phyloP scores from a whole-genome alignment of 345 rosid species.

The Cardamine resedifolia region DNA sequence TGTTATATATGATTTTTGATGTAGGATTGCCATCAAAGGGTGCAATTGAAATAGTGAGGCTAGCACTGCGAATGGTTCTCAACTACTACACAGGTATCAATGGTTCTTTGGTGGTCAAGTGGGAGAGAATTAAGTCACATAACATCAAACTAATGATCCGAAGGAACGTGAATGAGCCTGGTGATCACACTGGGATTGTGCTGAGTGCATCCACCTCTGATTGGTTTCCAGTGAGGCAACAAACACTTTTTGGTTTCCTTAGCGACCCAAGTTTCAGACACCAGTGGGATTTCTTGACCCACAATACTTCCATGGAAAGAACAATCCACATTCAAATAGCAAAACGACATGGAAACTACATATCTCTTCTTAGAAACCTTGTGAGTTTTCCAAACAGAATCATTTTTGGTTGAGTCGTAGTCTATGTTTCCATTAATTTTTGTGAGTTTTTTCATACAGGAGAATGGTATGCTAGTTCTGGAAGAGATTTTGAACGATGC shows the following conservation, averaged over 20 bases:
- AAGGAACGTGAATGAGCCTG: slow-evolving; percentile 23
- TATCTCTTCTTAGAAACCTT: slow-evolving; percentile 45
- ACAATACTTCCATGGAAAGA: slow-evolving; percentile 37
- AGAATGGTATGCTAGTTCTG: slow-evolving; percentile 39
- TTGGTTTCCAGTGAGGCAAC: slow-evolving; percentile 48
- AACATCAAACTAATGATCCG: slow-evolving; percentile 45
- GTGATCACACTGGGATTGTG: slow-evolving; percentile 41
- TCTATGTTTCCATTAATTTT: background rate
- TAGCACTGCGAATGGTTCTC: slow-evolving; percentile 52
- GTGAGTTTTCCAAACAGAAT: slow-evolving; percentile 37
- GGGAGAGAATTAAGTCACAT: slow-evolving; percentile 45
- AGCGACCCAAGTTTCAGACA: slow-evolving; percentile 36
- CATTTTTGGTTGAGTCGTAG: background rate
- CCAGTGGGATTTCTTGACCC: slow-evolving; percentile 52
- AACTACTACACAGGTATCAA: slow-evolving; percentile 48
- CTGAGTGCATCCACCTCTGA: slow-evolving; percentile 53
- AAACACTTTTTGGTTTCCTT: slow-evolving; percentile 50
- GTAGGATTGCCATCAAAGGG: slow-evolving; percentile 1
- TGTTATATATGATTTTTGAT: slow-evolving; percentile 8
- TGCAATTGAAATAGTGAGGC: slow-evolving; percentile 39
- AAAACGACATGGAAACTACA: slow-evolving; percentile 26
- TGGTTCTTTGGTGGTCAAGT: slow-evolving; percentile 34
- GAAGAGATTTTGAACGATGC: slow-evolving; percentile 62
- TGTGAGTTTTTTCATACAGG: slow-evolving; percentile 32
- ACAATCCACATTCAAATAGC: slow-evolving; percentile 39